Base-by-base conservation (phyloP, 768 basidiomycete species). In the Phylloporus rhodoxanthus region DNA sequence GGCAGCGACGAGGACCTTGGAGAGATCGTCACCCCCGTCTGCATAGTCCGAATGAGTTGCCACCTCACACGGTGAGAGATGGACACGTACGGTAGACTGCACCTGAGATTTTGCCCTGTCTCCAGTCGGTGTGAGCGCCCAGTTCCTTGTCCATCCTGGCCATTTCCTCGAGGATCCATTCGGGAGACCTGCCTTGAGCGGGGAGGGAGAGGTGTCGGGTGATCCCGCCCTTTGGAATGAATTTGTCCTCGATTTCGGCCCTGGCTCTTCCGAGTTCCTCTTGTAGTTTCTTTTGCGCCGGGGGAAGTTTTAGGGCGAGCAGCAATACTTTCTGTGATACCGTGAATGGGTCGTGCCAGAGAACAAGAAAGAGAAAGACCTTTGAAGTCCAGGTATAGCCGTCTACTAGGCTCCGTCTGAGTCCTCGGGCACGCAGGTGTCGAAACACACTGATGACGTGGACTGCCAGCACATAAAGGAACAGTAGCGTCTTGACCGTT, bases 21-120 rank as follows among this genome's bases (percentile, higher is more conserved):
- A 80, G 53, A 93, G 69, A 41, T 91, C 91, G 13, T 85, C 81
- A 10, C 91, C 91, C 8, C 91, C 91, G 56, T 91, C 87, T 91
- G 51, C 11, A 20, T 36, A n/a, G 19, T 13, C 20, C 19, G 13
- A 4, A 14, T 53, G 36, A 50, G 42, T 43, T 17, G 25, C 34
- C 28, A 5, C 1, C 10, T 25, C 33, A 7, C 47, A 14, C 5
- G 47, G 38, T 2, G 9, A 30, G 39, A 29, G 34, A 17, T 25
- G n/a, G 21, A 29, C 29, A 71, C 84, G 55, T 63, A 90, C 87
- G 91, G 59, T 93, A 93, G 19, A 93, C 85, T 6, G 88, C 87
- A 4, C 91, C 91, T 39, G 85, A 87, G 13, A 93, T 65, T 64
- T 87, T 88, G 15, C 90, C 90, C 5, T 78, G 65, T 45, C 69